Evolutionary conservation across 2,329 filamentous ascomycete genomes (phyloP), one percentile per base, ranked within the genome.

Genomic region (Clathrospora elynae): DNA sequence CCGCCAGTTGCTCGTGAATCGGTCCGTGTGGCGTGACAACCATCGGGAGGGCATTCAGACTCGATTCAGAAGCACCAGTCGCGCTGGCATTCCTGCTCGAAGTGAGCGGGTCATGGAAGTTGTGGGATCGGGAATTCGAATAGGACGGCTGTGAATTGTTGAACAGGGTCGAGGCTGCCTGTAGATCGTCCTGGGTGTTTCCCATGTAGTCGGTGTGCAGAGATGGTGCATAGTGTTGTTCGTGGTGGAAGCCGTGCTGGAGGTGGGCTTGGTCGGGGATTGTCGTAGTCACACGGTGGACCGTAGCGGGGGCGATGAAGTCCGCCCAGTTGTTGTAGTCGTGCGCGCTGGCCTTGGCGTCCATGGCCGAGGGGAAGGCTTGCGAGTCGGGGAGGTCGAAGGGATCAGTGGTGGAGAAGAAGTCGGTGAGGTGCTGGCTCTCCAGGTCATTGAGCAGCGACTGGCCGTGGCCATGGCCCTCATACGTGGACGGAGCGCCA

Each of bases 231-330:
- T 58, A 65, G 19, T 38, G 35, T 12, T 51, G 53, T 25, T 67
- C 63, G 42, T 39, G 34, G 42, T 53, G 52, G 49, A 62, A 65
- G 47, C 38, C 49, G 20, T 53, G 54, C 26, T 66, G 59, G 5
- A 64, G 57, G 13, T 61, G 60, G 5, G 66, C 42, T 26, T 67
- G 64, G 46, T 68, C 62, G 14, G 64, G 59, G 22, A 68, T 62
- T 4, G 66, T 68, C 38, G 64, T 62, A 2, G 66, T 66, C 24
- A 68, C 62, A 12, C 57, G 46, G 44, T 68, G 65, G 19, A 70
- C 59, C 2, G 58, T 67, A 12, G 65, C 52, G 1, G 66, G 66
- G 9, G 62, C 59, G 11, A 61, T 52, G 35, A 59, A 66, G 29
- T 34, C 41, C 24, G 44, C 44, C 63, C 64, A 68, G 52, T 59